phyloP scores from a whole-genome alignment of 331 rosid genomes.

The Quercus lobata region DNA sequence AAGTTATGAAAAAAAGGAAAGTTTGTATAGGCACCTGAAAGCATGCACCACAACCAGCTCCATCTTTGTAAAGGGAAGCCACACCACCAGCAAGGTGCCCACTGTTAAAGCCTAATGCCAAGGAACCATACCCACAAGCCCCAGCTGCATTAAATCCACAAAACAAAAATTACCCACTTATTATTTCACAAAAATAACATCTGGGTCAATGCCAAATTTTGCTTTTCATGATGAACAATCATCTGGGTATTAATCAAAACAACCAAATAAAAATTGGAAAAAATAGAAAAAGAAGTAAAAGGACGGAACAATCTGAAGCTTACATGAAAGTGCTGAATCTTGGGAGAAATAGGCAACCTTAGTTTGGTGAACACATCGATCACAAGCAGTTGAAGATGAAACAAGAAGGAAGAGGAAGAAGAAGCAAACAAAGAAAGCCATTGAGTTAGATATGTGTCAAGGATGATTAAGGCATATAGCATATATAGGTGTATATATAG shows the following conservation, averaged over 20 bases:
- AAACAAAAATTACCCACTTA: conserved; percentile 21
- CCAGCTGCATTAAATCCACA: conserved; percentile 60
- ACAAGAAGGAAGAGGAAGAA: conserved; percentile 32
- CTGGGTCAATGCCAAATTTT: not conserved
- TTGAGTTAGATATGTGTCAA: conserved; percentile 13
- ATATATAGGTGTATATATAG: not conserved
- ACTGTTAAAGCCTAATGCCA: conserved; percentile 44
- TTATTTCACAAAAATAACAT: not conserved
- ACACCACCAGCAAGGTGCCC: conserved; percentile 68
- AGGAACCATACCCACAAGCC: conserved; percentile 86
- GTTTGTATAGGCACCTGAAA: conserved; percentile 48
- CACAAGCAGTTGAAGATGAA: conserved; percentile 65
- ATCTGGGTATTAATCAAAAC: not conserved
- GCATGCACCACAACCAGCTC: conserved; percentile 91
- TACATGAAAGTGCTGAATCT: conserved; percentile 67
- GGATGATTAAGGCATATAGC: not conserved
- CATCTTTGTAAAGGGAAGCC: conserved; percentile 58
- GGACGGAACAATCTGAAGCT: not conserved
- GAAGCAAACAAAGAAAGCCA: conserved; percentile 44
- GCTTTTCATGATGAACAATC: not conserved
- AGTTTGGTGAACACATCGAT: conserved; percentile 63
- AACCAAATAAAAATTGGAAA: not conserved
- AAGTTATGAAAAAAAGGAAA: not conserved
- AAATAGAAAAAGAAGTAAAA: not conserved
- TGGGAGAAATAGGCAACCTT: conserved; percentile 59